Evolutionary conservation across 805 yeast genomes (phyloP).

Genomic region (Zygotorulaspora danielsina): DNA sequence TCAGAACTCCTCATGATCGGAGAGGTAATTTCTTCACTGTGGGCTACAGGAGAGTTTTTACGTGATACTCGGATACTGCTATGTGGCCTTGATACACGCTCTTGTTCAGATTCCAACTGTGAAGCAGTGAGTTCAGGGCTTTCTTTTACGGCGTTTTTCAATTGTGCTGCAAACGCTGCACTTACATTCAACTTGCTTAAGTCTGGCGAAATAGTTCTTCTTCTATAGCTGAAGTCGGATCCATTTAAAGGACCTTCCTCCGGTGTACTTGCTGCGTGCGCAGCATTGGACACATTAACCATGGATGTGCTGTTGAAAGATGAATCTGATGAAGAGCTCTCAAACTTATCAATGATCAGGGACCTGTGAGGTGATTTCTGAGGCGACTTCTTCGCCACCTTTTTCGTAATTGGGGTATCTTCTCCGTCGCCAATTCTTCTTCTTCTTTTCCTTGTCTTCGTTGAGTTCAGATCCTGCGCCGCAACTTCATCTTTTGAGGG

Average conservation of each 20-base stretch:
- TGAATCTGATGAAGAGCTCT: conserved; percentile 21
- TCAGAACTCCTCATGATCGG: neutral
- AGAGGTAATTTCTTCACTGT: neutral
- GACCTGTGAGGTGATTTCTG: conserved; percentile 24
- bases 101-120: conserved; percentile 7
- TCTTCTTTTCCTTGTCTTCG: conserved; percentile 11
- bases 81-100: conserved; percentile 3
- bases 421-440: conserved; percentile 13
- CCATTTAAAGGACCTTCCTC: conserved; percentile 1
- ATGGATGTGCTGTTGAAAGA: conserved; percentile 11
- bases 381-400: conserved; percentile 25
- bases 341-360: conserved; percentile 23
- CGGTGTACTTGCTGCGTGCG: neutral
- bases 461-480: neutral
- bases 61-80: neutral
- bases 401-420: conserved; percentile 26
- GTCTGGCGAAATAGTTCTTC: conserved; percentile 33
- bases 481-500: conserved; percentile 5
- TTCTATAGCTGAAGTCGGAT: conserved; percentile 24
- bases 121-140: conserved; percentile 4
- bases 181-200: conserved; percentile 34
- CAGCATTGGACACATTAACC: conserved; percentile 5
- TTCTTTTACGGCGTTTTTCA: conserved; percentile 24
- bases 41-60: neutral
- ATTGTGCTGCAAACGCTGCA: conserved; percentile 37